Evolutionary conservation across 1,139 yeast species (phyloP), one percentile per base, ranked within the genome.

Genomic region (Diutina sp.): DNA sequence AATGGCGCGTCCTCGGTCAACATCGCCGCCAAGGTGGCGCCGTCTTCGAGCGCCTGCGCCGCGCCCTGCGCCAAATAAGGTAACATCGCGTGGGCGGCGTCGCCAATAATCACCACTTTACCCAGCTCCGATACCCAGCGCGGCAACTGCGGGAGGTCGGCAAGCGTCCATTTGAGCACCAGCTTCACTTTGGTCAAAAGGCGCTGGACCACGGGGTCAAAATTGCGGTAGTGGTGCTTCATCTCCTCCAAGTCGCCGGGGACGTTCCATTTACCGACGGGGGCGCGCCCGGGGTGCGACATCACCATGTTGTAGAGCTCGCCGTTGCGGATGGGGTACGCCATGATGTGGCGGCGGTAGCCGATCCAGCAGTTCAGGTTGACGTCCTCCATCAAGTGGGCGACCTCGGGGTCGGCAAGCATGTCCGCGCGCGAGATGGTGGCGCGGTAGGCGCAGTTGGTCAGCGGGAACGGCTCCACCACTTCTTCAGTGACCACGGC

Each of bases 291-390:
- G 11, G 69, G 69, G n/a, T 66, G 65, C 55, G 67, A 58, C 51
- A 65, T 58, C 48, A 57, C 57, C 38, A 57, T 54, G 52, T 56
- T 56, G 57, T 52, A 48, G 32, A 48, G 7, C 8, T 55, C 51
- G 7, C 58, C 58, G 25, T 56, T 55, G 44, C 69, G 66, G 56
- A 70, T 61, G 28, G 67, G 64, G 56, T 70, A 70, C n/a, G 65
- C 62, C 57, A 70, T 72, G 53, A 67, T 63, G 58, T 71, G 74
- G 55, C 64, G 62, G 12, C 64, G 59, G 4, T 73, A 73, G 4
- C 74, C 74, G 63, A 70, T 65, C 69, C 71, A 70, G 58, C 66
- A 70, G 55, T 64, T 68, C 52, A 69, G 65, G 55, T 68, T 65
- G n/a, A 72, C 70, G 8, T 59, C 60, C 28, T 60, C 60, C 57